Conservation (phyloP, 1,284 basidiomycete genomes). For the Rhodotorula sp. region DNA sequence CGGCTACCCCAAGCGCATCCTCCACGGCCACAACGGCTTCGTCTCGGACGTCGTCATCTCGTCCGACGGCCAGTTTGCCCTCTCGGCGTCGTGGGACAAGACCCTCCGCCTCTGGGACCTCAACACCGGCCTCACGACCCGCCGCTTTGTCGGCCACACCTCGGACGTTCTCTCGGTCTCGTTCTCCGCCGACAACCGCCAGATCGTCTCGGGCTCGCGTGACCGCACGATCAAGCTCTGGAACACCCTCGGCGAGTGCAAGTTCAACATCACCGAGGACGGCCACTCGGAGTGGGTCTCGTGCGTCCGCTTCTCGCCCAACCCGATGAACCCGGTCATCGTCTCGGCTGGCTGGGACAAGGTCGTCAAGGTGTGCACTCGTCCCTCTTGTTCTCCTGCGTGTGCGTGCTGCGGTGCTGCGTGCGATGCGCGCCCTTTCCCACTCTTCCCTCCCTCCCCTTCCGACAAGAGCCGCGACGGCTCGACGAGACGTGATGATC, state of each 20-base stretch:
- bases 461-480: background rate
- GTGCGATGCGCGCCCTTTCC: slow-evolving; percentile 23
- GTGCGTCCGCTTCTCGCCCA: slow-evolving; percentile 99
- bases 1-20: slow-evolving; percentile 94
- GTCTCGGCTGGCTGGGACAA: slow-evolving; percentile 99
- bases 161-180: slow-evolving; percentile 97
- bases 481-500: slow-evolving; percentile 52
- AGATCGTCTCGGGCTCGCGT: slow-evolving; percentile 97
- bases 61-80: slow-evolving; percentile 98
- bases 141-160: slow-evolving; percentile 97
- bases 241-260: slow-evolving; percentile 99
- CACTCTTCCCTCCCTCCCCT: background rate
- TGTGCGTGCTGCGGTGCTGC: slow-evolving; percentile 37
- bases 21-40: slow-evolving; percentile 99
- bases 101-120: slow-evolving; percentile 99
- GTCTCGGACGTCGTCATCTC: slow-evolving; percentile 99
- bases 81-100: slow-evolving; percentile 99
- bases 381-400: slow-evolving; percentile 29
- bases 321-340: slow-evolving; percentile 96
- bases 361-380: slow-evolving; percentile 87
- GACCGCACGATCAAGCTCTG: slow-evolving; percentile 99
- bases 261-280: slow-evolving; percentile 99
- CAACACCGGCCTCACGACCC: slow-evolving; percentile 90
- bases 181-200: slow-evolving; percentile 96
- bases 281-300: slow-evolving; percentile 98